Evolutionary conservation across 495 filamentous ascomycete species (phyloP), one percentile per base, ranked within the genome.

Genomic region (Xylaria bambusicola): DNA sequence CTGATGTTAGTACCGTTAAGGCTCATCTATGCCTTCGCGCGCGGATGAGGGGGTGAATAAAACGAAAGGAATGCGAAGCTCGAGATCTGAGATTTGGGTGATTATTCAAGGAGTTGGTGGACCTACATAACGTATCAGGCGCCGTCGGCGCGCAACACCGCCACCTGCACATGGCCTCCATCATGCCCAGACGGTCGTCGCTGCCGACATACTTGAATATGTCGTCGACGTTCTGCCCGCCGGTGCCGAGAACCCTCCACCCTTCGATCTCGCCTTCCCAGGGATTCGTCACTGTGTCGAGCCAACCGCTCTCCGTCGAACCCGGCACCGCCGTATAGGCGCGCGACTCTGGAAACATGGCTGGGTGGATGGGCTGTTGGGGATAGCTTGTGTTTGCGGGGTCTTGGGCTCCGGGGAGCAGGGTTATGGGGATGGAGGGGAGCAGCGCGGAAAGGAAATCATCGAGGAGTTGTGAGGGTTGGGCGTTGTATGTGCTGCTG

Each of bases 81-180:
- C 31, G 15, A 10, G 35, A 2, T 27, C 24, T 26, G 47, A 24
- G 2, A 31, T 40, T 15, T 18, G n/a, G 54, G 5, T 15, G 12
- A 0, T 23, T 36, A 13, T 24, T 40, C 24, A 9, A 49, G 27
- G 17, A 10, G 9, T 21, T 13, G 8, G n/a, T 13, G 9, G 13
- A 78, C 90, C 77, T 80, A 96, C 93, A 97, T 55, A 98, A 71
- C 2, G 94, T 99, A 74, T 99, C 94, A 1, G 94, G 94, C 4
- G 95, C 95, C 1, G 94, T 98, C 13, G 94, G 94, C n/a, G 93
- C 93, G 53, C 83, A 84, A 71, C 89, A 88, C 54, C 93, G 81
- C 95, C 95, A 98, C 60, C 91, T 82, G 61, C 96, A 82, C 82
- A 94, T 89, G 40, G 85, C 84, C 74, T 98, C 94, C 86, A 97